phyloP scores from a whole-genome alignment of 768 basidiomycete species.

The Kwoniella newhampshirensis region DNA sequence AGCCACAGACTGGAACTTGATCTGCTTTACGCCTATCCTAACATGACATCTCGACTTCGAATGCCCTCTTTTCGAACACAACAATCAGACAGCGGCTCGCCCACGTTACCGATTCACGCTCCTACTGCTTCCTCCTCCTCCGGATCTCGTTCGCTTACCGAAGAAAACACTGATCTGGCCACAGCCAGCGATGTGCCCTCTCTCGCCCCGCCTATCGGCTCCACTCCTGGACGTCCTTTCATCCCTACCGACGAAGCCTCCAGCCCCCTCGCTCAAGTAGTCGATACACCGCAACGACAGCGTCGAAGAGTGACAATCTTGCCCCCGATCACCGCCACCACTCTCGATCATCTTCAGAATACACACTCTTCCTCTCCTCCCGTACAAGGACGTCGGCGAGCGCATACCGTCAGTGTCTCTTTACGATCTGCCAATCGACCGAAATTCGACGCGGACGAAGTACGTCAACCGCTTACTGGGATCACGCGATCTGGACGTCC shows the following conservation, averaged over 20 bases:
- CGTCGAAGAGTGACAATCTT: slow-evolving; percentile 9
- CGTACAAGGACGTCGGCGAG: slow-evolving; percentile 7
- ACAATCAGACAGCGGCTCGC: not conserved
- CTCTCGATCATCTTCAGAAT: slow-evolving; percentile 5
- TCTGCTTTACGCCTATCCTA: not conserved
- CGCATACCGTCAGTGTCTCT: slow-evolving; percentile 17
- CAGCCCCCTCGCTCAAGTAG: not conserved
- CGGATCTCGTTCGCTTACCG: not conserved
- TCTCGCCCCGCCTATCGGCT: too few relatives aligned
- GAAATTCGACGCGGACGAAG: not conserved
- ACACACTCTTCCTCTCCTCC: slow-evolving; percentile 1
- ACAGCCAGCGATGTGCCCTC: too few relatives aligned
- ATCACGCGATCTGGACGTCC: not conserved
- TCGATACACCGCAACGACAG: not conserved
- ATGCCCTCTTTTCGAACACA: not conserved
- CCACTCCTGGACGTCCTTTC: not conserved
- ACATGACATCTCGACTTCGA: not conserved
- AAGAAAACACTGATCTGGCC: not conserved
- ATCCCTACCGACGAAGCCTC: not conserved
- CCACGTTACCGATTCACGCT: too few relatives aligned
- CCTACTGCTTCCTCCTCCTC: too few relatives aligned
- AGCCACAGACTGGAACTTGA: too few relatives aligned
- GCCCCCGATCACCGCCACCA: slow-evolving; percentile 9
- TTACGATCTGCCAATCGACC: not conserved
- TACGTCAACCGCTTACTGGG: not conserved